These are phyloP conservation scores for Eimeria maxima DNA, from an alignment of 169 alveolate species.

Conservation along the genomic window DNA sequence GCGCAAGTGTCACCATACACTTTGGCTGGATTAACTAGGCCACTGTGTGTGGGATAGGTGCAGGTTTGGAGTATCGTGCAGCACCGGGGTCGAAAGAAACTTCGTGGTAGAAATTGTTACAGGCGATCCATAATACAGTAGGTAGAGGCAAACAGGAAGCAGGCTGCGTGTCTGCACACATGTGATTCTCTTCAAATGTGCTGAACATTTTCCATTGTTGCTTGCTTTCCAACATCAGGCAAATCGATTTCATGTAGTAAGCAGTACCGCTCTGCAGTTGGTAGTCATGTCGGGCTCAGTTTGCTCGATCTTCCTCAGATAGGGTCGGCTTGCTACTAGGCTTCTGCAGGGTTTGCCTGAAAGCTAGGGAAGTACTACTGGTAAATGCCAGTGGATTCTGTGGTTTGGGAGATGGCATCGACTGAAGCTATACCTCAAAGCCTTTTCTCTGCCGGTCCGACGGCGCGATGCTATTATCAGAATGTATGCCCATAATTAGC, in stretches of 20 bases:
- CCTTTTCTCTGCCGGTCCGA: too few relatives aligned
- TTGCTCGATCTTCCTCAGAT: too few relatives aligned
- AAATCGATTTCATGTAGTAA: neutral
- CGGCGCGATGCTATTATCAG: too few relatives aligned
- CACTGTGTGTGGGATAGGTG: neutral
- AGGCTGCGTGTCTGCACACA: neutral
- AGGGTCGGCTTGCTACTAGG: neutral
- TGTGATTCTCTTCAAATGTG: neutral
- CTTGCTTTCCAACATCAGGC: neutral
- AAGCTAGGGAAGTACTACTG: neutral
- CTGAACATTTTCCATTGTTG: neutral
- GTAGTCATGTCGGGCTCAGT: neutral
- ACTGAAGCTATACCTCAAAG: too few relatives aligned
- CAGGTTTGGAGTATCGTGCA: neutral
- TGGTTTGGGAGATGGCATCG: too few relatives aligned
- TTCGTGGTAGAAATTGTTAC: too few relatives aligned
- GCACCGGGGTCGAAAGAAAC: too few relatives aligned
- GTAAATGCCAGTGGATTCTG: too few relatives aligned
- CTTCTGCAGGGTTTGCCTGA: neutral
- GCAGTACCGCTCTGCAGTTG: neutral
- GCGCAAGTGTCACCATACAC: neutral
- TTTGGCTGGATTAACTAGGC: neutral
- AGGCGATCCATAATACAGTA: neutral
- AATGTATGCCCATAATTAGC: too few relatives aligned
- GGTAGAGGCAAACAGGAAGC: neutral